Evolutionary conservation across 2,329 filamentous ascomycete species (phyloP).

Genomic region (Monascus ruber): DNA sequence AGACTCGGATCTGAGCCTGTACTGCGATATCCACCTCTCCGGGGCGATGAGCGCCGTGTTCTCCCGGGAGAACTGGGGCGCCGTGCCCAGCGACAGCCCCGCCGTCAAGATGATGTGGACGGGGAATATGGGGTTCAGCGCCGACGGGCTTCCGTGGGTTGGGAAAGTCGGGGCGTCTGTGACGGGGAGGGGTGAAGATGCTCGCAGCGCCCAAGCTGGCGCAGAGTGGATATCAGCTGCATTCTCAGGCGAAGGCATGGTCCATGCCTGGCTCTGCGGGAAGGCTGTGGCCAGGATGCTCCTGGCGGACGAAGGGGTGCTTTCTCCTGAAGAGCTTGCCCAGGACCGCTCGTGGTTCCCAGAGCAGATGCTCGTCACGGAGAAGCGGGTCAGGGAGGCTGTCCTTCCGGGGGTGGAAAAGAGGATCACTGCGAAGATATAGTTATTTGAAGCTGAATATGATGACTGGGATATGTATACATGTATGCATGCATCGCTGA

Average conservation of each 20-base stretch:
- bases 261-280: conserved; percentile 7
- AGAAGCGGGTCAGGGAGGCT: neutral
- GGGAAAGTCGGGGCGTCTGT: conserved; percentile 31
- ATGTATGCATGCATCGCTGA: too few relatives aligned
- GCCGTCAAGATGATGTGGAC: conserved; percentile 39
- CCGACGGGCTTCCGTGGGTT: conserved; percentile 44
- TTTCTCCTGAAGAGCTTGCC: neutral
- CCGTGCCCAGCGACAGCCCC: conserved; percentile 2
- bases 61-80: conserved; percentile 34
- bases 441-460: too few relatives aligned
- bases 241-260: conserved; percentile 7
- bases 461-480: too few relatives aligned
- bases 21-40: conserved; percentile 7
- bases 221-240: conserved; percentile 7
- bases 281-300: conserved; percentile 7
- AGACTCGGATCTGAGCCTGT: conserved; percentile 3
- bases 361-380: neutral
- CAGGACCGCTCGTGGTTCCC: neutral
- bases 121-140: conserved; percentile 47
- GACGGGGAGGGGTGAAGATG: conserved; percentile 15
- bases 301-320: conserved; percentile 1
- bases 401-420: too few relatives aligned
- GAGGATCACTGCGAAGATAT: too few relatives aligned
- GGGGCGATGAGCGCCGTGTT: conserved; percentile 18
- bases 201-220: neutral